Evolutionary conservation across 2,329 filamentous ascomycete species (phyloP), one percentile per base, ranked within the genome.

Genomic region (Verticillium alfalfae): DNA sequence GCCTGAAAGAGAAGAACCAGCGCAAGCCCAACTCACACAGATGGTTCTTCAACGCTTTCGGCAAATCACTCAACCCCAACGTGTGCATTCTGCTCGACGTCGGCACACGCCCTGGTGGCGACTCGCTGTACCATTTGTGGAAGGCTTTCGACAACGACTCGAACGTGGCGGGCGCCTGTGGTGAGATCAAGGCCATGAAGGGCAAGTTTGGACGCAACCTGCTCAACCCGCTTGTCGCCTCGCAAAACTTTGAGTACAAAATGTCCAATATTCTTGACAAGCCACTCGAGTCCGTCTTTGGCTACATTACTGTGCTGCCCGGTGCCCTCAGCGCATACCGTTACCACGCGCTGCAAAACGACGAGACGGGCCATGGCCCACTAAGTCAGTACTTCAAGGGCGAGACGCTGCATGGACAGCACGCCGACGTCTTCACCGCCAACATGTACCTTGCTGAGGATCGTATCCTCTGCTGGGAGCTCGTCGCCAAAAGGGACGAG

Each of bases 201-300:
- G 95, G 95, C 8, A 92, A 89, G 67, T 88, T 85, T 31, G 93
- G 92, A 71, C 80, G 87, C 5, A 92, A 94, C 65, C 82, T 99
- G 16, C 80, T 99, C 56, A 99, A 99, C 70, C 95, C 95, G 0
- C 82, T 99, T 6, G 94, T 99, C 16, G 95, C 95, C 0, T 96
- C 93, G 56, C 95, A 99, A 70, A 99, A 99, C 73, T 99, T 99
- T 68, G 95, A 99, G 79, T 99, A 99, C 81, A 99, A 99, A 77
- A 97, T 99, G 92, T 97, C 93, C 49, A 99, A 99, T 70, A 99
- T 99, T 70, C 82, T 99, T 34, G 95, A 99, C 74, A 99, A 99
- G 75, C 95, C 95, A 0, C 81, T 99, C 2, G 95, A 99, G 74
- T 97, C 92, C 0, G 94, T 97, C 0, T 99, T 99, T 73, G 95